Base-by-base conservation (phyloP, 1,284 basidiomycete genomes). In the Dichomitus squalens region DNA sequence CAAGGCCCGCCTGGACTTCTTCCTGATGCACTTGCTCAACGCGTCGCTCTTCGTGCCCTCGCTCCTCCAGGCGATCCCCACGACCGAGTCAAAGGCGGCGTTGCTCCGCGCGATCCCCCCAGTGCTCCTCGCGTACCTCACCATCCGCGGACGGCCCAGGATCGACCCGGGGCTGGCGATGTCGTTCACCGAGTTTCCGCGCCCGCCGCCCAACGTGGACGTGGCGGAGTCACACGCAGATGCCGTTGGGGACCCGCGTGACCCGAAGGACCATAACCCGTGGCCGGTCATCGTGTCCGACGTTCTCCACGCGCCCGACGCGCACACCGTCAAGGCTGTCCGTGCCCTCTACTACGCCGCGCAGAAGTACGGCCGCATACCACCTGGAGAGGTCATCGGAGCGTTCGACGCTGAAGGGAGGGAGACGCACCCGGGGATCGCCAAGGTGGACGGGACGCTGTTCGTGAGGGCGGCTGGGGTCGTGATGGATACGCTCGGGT, bases 11-110 rank as follows among this genome's bases (percentile, higher is more conserved):
- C 72, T 88, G 31, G 87, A 89, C 68, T 90, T 90, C 74, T 87
- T 88, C 80, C 71, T 90, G 62, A 86, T 88, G 86, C 88, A 90
- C 70, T 61, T 84, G 25, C 74, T 89, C 49, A 89, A 83, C 4
- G 82, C 82, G 14, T 79, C 84, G 4, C 66, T 88, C 20, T 88
- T 89, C 74, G 62, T 90, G 12, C 79, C 80, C 12, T 76, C 82
- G 0, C 73, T 83, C 54, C 64, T 85, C 18, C 53, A 58, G 2
- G 68, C 72, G 4, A 64, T 85, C 27, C 68, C 73, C 47, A 74
- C 70, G 25, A 63, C 64, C 14, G 68, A 68, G 38, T 72, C 73
- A 46, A 81, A 81, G 61, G 77, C 77, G 11, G 71, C 72, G 23
- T 67, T 90, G 6, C 72, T 90, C 16, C 74, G 78, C 35, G 73